Base-by-base conservation (phyloP, 768 basidiomycete genomes). In the Asterophora lycoperdoides region DNA sequence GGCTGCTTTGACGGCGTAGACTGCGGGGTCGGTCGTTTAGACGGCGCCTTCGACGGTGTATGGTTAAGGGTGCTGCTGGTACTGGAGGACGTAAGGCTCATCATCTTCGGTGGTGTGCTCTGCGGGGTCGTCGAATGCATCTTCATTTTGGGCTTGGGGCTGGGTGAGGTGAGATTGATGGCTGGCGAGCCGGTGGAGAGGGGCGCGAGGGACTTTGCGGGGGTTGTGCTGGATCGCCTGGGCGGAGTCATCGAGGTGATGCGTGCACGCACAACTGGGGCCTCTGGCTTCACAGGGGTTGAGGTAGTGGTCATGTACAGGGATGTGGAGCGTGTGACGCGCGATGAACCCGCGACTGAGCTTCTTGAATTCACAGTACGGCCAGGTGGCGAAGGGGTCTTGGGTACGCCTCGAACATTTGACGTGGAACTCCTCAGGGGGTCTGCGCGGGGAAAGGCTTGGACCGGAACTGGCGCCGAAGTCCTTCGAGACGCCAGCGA, bases 161-260 rank as follows among this genome's bases (percentile, higher is more conserved):
- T 71, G 1, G 74, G 72, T 8, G 70, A 68, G 4, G 72, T 69
- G 13, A 74, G 53, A 48, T 64, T 70, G 17, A 70, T 68, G 9
- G 70, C 60, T 19, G 69, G 71, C 9, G 71, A 68, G 8, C 46
- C 48, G 1, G 57, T 49, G 4, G 65, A 61, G 15, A 55, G 53
- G 2, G 56, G 56, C 17, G 64, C 53, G 15, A 62, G 53, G 0
- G 66, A 63, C 56, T 60, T 64, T 37, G 62, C 56, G 13, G 61
- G 51, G 13, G 58, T 60, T 19, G 64, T 60, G 10, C 56, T 56
- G 47, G 58, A 54, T 60, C 56, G 56, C 51, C 59, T 60, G 18
- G 65, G 69, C 13, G 71, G 68, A 23, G 70, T 73, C 70, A 71
- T 66, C 8, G 78, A 80, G 53, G 68, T 61, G 48, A 80, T 70